Base-by-base conservation (phyloP, 345 rosid species). In the Pelargonium nanum region DNA sequence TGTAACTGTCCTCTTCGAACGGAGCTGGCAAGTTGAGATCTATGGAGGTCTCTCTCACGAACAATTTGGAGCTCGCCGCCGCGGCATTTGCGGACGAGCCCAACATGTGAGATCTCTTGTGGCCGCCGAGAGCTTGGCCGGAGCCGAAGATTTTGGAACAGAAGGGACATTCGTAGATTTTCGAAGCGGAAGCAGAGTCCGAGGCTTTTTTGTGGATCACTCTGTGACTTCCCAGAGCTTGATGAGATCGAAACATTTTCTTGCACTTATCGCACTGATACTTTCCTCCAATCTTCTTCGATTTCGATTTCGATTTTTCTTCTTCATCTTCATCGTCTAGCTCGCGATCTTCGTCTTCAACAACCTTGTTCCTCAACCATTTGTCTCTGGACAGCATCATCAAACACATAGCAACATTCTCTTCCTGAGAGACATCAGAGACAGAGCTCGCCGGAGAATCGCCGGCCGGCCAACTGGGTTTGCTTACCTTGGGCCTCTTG, bases 1-100 rank as follows among this genome's bases (percentile, higher is more conserved):
- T 81, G 24, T 57, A 72, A 59, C 78, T 81, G 16, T 92, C 96
- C 20, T 75, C 77, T 9, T 92, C 98, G 65, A 74, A 55, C 5
- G 91, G 95, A 52, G 98, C 95, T 6, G 98, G 98, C 74, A 92
- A 81, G 74, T 92, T 92, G 69, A 92, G 98, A 85, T 92, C 98
- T 82, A 92, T 81, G 63, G 77, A 55, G 60, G 71, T n/a, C n/a
- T n/a, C n/a, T n/a, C n/a, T n/a, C n/a, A n/a, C 76, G 15, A 66
- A 69, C 6, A 74, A 55, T 44, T 58, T 64, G 12, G 73, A 62
- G 24, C 19, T 70, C 24, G 70, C 40, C 51, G 58, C 30, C 2
- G 69, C 25, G 26, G 61, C 19, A 23, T 73, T 55, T 20, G 75
- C 26, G 9, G 78, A 69, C 19, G 68, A 61, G 40, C 77, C 72